A percentile compares a stretch with the other conserved stretches of the same genome.
Conservation (phyloP, 257 asterid genomes). For the Coffea canephora region DNA sequence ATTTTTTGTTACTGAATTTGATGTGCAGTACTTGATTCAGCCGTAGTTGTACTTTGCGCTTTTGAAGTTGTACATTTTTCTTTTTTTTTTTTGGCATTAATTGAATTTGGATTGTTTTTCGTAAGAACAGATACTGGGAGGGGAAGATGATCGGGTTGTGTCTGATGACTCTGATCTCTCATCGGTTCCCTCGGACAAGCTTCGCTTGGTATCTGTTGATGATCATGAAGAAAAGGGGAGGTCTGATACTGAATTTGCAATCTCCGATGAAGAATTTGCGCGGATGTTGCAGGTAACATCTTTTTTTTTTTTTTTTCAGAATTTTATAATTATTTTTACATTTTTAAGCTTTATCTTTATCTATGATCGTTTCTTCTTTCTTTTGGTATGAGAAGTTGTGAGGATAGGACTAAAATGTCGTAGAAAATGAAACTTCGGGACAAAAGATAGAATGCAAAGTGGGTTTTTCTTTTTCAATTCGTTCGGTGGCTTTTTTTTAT, state of each 20-base stretch:
- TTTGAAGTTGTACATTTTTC: background rate
- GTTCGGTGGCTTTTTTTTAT: background rate
- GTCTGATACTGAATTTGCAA: slow-evolving; percentile 32
- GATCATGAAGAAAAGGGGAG: slow-evolving; percentile 24
- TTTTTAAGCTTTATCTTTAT: background rate
- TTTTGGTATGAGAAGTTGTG: no score
- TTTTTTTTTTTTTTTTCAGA: background rate
- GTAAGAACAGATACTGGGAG: slow-evolving; percentile 54
- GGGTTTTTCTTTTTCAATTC: no score
- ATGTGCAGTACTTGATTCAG: background rate
- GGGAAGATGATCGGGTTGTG: slow-evolving; percentile 44
- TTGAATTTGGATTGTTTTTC: slow-evolving; percentile 7
- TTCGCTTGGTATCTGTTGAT: slow-evolving; percentile 52
- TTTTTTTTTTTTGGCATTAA: background rate
- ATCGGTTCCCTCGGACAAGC: slow-evolving; percentile 47
- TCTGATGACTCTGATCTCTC: slow-evolving; percentile 64
- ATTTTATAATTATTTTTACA: slow-evolving; percentile 1
- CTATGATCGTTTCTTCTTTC: no score
- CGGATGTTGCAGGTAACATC: slow-evolving; percentile 66
- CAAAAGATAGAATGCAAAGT: no score
- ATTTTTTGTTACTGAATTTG: background rate
- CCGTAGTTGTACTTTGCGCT: background rate
- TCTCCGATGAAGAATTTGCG: slow-evolving; percentile 87
- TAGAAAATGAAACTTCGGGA: no score
- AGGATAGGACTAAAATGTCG: no score